Conservation (phyloP, 2,329 filamentous ascomycete genomes). For the Clonostachys solani region DNA sequence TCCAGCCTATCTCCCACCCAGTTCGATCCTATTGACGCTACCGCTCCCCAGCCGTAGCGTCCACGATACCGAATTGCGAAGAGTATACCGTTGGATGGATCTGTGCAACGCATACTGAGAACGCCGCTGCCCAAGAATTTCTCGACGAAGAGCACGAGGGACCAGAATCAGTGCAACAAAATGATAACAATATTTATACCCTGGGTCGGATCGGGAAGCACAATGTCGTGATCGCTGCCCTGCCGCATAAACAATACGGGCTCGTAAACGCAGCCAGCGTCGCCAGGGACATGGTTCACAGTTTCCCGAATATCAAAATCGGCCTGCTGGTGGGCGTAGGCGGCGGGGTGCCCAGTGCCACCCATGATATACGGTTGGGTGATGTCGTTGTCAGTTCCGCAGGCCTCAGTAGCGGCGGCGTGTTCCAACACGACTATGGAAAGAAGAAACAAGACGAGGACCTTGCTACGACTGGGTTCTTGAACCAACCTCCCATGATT, state of each 20-base stretch:
- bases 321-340: slow-evolving; percentile 13
- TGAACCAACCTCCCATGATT: slow-evolving; percentile 1
- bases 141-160: slow-evolving; percentile 13
- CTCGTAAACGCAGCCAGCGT: slow-evolving; percentile 18
- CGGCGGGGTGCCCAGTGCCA: slow-evolving; percentile 12
- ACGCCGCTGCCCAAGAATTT: slow-evolving; percentile 13
- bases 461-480: not conserved
- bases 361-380: slow-evolving; percentile 11
- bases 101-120: slow-evolving; percentile 14
- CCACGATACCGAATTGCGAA: not conserved
- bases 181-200: slow-evolving; percentile 14
- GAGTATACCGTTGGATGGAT: slow-evolving; percentile 20
- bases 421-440: slow-evolving; percentile 6
- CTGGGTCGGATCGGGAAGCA: slow-evolving; percentile 19
- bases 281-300: slow-evolving; percentile 20
- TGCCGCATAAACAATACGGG: slow-evolving; percentile 20
- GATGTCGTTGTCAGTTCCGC: slow-evolving; percentile 5
- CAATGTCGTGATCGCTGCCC: slow-evolving; percentile 20
- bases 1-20: too few relatives aligned
- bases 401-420: not conserved
- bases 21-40: too few relatives aligned
- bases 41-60: too few relatives aligned
- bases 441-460: slow-evolving; percentile 2
- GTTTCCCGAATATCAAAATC: slow-evolving; percentile 19
- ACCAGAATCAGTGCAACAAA: slow-evolving; percentile 3